Evolutionary conservation across 805 yeast genomes (phyloP).

Genomic region (Jamesozyma piceae): DNA sequence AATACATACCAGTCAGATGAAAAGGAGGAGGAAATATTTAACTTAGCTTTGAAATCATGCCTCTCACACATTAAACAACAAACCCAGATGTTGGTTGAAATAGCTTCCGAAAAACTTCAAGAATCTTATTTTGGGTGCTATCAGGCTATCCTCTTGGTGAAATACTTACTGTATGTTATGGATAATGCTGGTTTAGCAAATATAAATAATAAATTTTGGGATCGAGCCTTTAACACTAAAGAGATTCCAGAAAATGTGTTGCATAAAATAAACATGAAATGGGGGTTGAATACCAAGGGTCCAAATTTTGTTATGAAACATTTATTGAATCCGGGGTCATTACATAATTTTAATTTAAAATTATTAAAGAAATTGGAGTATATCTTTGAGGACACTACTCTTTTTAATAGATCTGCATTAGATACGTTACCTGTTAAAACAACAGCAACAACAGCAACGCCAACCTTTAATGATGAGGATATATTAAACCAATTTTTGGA

Average conservation of each 20-base stretch:
- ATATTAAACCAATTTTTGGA: constrained; percentile 11
- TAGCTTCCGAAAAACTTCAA: constrained; percentile 3
- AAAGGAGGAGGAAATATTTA: constrained; percentile 1
- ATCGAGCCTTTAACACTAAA: constrained; percentile 4
- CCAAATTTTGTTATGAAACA: constrained; percentile 7
- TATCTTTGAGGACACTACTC: constrained; percentile 3
- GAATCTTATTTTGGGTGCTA: constrained; percentile 10
- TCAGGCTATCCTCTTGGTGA: constrained; percentile 10
- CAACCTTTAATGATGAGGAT: constrained; percentile 3
- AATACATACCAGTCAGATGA: neutral
- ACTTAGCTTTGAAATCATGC: neutral
- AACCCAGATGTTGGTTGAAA: constrained; percentile 3
- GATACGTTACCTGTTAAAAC: neutral
- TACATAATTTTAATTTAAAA: constrained; percentile 3
- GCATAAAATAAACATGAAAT: constrained; percentile 12
- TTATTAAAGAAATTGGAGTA: constrained; percentile 5
- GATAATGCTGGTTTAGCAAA: constrained; percentile 7
- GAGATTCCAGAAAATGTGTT: constrained; percentile 9
- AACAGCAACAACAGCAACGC: neutral
- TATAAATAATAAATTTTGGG: constrained; percentile 10
- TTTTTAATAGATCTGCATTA: neutral
- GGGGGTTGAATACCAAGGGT: constrained; percentile 14
- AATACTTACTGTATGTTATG: constrained; percentile 11
- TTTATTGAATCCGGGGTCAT: constrained; percentile 8
- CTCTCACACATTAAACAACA: constrained; percentile 6